Evolutionary conservation across 2,329 filamentous ascomycete species (phyloP).

Genomic region (Epicoccum sorghinum): DNA sequence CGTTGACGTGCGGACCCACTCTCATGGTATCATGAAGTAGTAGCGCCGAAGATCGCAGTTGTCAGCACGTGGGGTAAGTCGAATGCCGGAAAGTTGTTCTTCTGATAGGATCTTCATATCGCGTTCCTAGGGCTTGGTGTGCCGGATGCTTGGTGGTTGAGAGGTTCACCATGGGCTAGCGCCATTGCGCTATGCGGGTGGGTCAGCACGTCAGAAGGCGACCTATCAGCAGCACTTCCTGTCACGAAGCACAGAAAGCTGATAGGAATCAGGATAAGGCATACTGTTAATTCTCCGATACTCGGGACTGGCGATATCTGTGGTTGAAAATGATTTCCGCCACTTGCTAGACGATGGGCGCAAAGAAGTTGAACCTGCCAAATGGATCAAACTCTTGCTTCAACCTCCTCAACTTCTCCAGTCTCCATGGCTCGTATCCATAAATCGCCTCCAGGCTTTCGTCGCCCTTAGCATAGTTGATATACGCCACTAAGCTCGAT

Average conservation of each 20-base stretch:
- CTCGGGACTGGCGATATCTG: not conserved
- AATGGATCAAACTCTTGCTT: slow-evolving; percentile 45
- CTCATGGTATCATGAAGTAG: slow-evolving; percentile 16
- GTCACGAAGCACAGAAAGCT: not conserved
- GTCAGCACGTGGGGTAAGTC: slow-evolving; percentile 1
- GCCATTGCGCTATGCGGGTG: slow-evolving; percentile 17
- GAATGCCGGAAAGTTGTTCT: too few relatives aligned
- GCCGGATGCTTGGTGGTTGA: not conserved
- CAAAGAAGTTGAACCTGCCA: slow-evolving; percentile 37
- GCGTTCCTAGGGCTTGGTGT: not conserved
- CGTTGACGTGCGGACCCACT: slow-evolving; percentile 18
- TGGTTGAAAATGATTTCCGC: too few relatives aligned
- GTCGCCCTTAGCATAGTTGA: slow-evolving; percentile 43
- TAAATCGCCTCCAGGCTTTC: slow-evolving; percentile 40
- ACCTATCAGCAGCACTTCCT: not conserved
- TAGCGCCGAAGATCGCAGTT: slow-evolving; percentile 8
- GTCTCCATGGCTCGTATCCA: slow-evolving; percentile 42
- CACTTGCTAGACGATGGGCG: slow-evolving; percentile 21
- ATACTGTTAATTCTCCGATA: not conserved
- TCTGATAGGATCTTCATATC: not conserved
- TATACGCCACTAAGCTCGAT: slow-evolving; percentile 26
- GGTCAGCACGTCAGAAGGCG: slow-evolving; percentile 16
- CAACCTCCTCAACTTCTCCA: slow-evolving; percentile 38
- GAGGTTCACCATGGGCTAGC: slow-evolving; percentile 4
- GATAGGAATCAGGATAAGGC: not conserved